These are phyloP conservation scores for Penicillium psychrofluorescens DNA, from an alignment of 495 filamentous ascomycete species.

Conservation along the genomic window DNA sequence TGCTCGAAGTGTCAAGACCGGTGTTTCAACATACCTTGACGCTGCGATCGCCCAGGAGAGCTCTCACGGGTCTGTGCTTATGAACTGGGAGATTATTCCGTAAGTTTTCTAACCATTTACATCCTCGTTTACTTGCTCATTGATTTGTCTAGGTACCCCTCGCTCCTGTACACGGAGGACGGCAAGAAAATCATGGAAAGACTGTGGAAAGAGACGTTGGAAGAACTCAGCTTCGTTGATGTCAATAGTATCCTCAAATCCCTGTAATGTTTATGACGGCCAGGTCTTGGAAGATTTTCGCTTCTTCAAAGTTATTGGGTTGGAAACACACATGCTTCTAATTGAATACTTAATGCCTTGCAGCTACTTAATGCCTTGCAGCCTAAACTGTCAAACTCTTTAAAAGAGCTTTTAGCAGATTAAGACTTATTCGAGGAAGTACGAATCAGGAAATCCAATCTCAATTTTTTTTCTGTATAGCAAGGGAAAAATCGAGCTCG, in stretches of 20 bases:
- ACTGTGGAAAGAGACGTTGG: slow-evolving; percentile 38
- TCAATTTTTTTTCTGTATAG: too few species aligned
- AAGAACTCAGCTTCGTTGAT: slow-evolving; percentile 32
- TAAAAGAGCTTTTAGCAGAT: too few species aligned
- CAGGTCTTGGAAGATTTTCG: too few species aligned
- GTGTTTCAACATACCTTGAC: slow-evolving; percentile 42
- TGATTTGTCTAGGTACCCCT: slow-evolving; percentile 7
- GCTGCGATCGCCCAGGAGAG: slow-evolving; percentile 33
- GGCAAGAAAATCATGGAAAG: slow-evolving; percentile 26
- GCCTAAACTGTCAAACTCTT: too few species aligned
- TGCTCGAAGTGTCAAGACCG: slow-evolving; percentile 22
- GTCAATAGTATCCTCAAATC: slow-evolving; percentile 22
- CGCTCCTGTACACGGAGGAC: slow-evolving; percentile 24
- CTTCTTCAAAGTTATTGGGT: too few species aligned
- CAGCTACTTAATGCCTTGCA: too few species aligned
- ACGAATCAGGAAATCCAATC: too few species aligned
- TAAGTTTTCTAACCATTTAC: slow-evolving; percentile 14
- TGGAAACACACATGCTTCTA: too few species aligned
- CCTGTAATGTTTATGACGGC: background rate
- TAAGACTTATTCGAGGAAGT: too few species aligned
- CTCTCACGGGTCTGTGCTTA: slow-evolving; percentile 34
- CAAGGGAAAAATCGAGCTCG: too few species aligned
- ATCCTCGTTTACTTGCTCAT: background rate
- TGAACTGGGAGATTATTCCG: slow-evolving; percentile 34
- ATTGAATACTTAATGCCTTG: too few species aligned